phyloP scores from a whole-genome alignment of 2,329 filamentous ascomycete species.

The Aspergillus felis region DNA sequence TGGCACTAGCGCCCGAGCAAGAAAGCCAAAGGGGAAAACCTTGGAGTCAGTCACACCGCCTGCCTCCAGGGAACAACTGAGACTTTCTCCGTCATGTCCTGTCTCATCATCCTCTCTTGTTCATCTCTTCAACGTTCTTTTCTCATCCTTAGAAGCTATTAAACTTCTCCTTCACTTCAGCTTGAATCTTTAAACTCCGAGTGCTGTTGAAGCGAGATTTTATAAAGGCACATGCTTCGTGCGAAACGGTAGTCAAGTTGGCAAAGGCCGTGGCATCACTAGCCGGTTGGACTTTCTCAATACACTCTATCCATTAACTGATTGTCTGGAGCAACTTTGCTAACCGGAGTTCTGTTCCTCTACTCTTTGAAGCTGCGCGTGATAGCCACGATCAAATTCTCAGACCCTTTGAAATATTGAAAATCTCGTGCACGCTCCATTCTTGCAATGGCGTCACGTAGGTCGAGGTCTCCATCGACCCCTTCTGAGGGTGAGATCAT shows the following conservation, averaged over 20 bases:
- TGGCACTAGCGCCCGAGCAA: conserved; percentile 12
- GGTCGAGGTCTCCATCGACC: conserved; percentile 54
- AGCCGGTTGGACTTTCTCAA: conserved; percentile 44
- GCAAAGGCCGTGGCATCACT: conserved; percentile 28
- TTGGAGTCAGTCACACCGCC: conserved; percentile 8
- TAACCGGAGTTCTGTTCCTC: conserved; percentile 29
- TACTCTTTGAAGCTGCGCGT: conserved; percentile 23
- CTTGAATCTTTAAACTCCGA: background rate
- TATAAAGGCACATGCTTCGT: conserved; percentile 7
- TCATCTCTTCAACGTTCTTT: background rate
- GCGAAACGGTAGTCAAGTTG: conserved; percentile 14
- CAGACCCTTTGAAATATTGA: background rate
- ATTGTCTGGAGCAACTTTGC: conserved; percentile 29
- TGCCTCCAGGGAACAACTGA: background rate
- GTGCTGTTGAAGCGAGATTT: background rate
- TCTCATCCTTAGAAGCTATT: background rate
- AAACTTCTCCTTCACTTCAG: background rate
- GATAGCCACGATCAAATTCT: conserved; percentile 13
- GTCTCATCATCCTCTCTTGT: background rate
- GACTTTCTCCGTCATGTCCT: conserved; percentile 9
- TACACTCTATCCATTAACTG: conserved; percentile 24
- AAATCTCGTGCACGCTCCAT: background rate
- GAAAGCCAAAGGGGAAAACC: conserved; percentile 15
- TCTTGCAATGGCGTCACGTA: conserved; percentile 46
- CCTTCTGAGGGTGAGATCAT: conserved; percentile 86